Base-by-base conservation (phyloP, 495 filamentous ascomycete species). In the Penicillium silybi region DNA sequence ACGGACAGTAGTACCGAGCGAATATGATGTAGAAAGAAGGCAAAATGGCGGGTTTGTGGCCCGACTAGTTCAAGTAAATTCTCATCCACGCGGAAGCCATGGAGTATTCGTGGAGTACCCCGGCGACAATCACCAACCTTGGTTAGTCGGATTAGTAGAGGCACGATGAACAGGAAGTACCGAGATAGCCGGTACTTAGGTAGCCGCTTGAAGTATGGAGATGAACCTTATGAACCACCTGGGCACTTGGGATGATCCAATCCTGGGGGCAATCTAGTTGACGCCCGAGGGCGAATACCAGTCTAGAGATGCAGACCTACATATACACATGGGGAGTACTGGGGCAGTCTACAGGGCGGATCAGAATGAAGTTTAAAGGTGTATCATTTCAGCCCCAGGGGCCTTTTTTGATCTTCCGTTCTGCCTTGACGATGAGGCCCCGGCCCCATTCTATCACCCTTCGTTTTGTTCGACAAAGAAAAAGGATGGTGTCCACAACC, bases 401-500 rank as follows among this genome's bases (percentile, higher is more conserved):
- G 54, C 50, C 53, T 48, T 61, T 65, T 65, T 62, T 59, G 47
- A 52, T 65, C 62, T 63, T 61, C 61, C 59, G 54, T 63, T 56
- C 59, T 63, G 61, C 63, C 63, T 52, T 56, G 54, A 57, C 53
- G 18, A 53, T 52, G 52, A 63, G 59, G 64, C 53, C 61, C 47
- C 54, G 54, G 58, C 64, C 64, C 54, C 54, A 53, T 53, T 52
- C 56, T 60, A 63, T 58, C 62, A 58, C 59, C 62, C 58, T 60
- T 67, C 63, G 51, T 53, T 63, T 61, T 66, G 57, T 55, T 67
- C 62, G 55, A 69, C 53, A 64, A 62, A 52, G 60, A 59, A 51
- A 59, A 67, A 65, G 54, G 67, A 65, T 68, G 65, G 59, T 69
- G 67, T 57, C 70, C 72, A 75, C 70, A 72, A 68, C 70, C 72